These are phyloP conservation scores for Phlebiopsis gigantea DNA, from an alignment of 768 basidiomycete species.

Conservation along the genomic window DNA sequence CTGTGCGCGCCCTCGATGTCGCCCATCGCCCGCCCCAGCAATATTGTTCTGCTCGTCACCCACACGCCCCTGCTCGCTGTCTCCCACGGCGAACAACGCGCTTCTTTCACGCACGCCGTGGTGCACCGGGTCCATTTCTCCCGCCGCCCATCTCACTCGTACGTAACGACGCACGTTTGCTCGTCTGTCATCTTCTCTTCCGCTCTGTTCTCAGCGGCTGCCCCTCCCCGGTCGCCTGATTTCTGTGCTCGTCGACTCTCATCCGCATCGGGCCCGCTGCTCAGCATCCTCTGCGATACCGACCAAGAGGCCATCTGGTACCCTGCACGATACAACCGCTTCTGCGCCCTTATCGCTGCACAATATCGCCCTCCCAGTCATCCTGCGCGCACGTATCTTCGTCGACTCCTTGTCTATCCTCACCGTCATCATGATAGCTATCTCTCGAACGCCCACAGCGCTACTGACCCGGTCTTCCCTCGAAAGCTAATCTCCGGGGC, in stretches of 20 bases:
- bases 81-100: background rate
- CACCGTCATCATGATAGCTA: no score
- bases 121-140: background rate
- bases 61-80: background rate
- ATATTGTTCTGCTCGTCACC: background rate
- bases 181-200: constrained; percentile 6
- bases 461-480: background rate
- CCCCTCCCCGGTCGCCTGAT: background rate
- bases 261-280: constrained; percentile 7
- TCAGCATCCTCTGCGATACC: background rate
- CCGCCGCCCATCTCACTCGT: background rate
- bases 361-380: background rate
- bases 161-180: constrained; percentile 14
- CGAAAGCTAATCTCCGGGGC: background rate
- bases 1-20: background rate
- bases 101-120: background rate
- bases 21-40: background rate
- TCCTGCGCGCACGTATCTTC: no score
- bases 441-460: background rate
- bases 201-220: background rate
- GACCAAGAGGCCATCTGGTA: background rate
- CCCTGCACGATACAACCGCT: background rate
- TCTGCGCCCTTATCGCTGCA: background rate
- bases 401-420: no score
- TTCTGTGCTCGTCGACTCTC: background rate